Percentiles rank a stretch among this genome's conserved stretches.
phyloP scores from a whole-genome alignment of 495 filamentous ascomycete genomes.

The Oidiodendron maius region DNA sequence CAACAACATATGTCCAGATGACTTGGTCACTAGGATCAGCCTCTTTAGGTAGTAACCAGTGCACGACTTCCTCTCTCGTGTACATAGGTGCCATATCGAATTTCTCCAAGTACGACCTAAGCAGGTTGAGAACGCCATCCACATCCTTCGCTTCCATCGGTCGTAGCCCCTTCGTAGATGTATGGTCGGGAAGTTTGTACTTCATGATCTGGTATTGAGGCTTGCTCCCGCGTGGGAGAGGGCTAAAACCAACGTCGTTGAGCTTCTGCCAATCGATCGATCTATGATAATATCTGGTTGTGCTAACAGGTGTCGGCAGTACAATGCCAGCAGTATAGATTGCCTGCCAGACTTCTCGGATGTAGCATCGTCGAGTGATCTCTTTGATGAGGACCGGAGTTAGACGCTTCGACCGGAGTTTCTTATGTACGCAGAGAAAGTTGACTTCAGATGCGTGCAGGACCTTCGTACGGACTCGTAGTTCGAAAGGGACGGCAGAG shows the following conservation, averaged over 20 bases:
- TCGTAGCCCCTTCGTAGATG: constrained; percentile 66
- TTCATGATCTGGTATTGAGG: constrained; percentile 72
- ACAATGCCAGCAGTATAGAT: constrained; percentile 92
- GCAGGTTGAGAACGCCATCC: constrained; percentile 65
- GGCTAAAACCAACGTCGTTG: constrained; percentile 86
- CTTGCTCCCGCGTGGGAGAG: constrained; percentile 73
- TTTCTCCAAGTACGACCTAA: constrained; percentile 70
- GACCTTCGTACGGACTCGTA: constrained; percentile 71
- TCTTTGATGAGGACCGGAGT: constrained; percentile 94
- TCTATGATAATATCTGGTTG: constrained; percentile 91
- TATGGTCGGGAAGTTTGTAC: constrained; percentile 68
- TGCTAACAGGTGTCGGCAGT: constrained; percentile 82
- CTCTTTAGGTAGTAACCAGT: constrained; percentile 76
- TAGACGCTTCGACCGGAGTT: constrained; percentile 86
- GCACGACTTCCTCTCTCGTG: constrained; percentile 68
- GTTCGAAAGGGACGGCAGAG: constrained; percentile 75
- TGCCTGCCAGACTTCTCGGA: constrained; percentile 79
- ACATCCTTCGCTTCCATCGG: constrained; percentile 78
- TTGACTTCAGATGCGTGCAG: constrained; percentile 88
- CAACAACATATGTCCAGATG: constrained; percentile 87
- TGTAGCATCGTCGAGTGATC: constrained; percentile 85
- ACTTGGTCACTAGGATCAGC: constrained; percentile 63
- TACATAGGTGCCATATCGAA: constrained; percentile 84
- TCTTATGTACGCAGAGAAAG: constrained; percentile 97
- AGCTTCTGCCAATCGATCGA: constrained; percentile 92